These are phyloP conservation scores for Colletotrichum filicis DNA, from an alignment of 2,329 filamentous ascomycete species.

Conservation along the genomic window DNA sequence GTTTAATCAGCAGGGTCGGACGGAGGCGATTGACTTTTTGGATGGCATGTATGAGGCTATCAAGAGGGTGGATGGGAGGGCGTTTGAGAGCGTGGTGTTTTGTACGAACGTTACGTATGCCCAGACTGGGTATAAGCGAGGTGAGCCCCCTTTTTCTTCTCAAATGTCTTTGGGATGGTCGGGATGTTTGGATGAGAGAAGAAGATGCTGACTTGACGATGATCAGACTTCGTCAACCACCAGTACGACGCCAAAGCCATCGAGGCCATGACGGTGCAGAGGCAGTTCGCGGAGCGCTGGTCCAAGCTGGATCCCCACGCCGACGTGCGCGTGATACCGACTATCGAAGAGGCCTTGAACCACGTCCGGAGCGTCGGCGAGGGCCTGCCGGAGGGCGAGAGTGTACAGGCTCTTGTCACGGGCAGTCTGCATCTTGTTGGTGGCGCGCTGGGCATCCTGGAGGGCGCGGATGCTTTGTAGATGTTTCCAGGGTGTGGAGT, in stretches of 20 bases:
- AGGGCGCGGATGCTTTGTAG: conserved; percentile 31
- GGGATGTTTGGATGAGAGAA: background rate
- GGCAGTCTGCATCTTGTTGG: conserved; percentile 89
- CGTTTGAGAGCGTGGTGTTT: conserved; percentile 83
- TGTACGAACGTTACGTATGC: conserved; percentile 78
- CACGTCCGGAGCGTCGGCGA: conserved; percentile 35
- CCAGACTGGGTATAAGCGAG: conserved; percentile 58
- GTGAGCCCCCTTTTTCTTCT: conserved; percentile 29
- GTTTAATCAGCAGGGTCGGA: conserved; percentile 84
- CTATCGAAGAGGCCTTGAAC: conserved; percentile 66
- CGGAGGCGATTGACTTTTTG: conserved; percentile 55
- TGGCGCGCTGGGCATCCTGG: conserved; percentile 64
- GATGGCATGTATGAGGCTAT: conserved; percentile 70
- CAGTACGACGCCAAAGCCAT: conserved; percentile 64
- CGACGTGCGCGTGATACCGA: conserved; percentile 58
- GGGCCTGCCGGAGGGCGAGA: conserved; percentile 44
- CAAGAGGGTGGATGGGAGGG: conserved; percentile 45
- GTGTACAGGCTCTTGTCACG: conserved; percentile 71
- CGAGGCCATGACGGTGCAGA: conserved; percentile 62
- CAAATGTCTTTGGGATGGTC: background rate
- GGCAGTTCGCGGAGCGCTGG: conserved; percentile 65
- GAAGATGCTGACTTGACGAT: conserved; percentile 3
- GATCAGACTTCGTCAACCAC: conserved; percentile 65
- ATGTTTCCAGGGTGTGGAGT: background rate
- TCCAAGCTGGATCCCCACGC: conserved; percentile 56